Conservation (phyloP, 202 grass and related monocot species). For the Bolboschoenoplectus hybrid region DNA sequence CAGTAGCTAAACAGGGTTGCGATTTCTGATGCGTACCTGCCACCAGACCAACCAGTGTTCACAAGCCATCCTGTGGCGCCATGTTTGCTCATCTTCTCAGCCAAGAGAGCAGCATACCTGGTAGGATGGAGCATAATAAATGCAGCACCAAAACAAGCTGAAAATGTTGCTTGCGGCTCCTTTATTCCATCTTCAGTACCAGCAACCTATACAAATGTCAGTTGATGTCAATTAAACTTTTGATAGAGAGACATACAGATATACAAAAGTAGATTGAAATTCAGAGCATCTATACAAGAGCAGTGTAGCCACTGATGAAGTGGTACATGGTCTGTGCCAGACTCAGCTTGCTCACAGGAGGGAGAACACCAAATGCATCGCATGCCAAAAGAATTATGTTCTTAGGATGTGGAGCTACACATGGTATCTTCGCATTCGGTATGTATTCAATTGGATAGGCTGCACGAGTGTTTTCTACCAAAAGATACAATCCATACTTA, state of each 20-base stretch:
- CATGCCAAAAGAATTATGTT: constrained; percentile 95
- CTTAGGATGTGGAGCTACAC: constrained; percentile 84
- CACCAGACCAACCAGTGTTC: constrained; percentile 95
- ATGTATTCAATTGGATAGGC: constrained; percentile 95
- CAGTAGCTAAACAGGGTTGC: neutral
- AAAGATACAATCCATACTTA: neutral
- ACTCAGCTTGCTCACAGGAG: constrained; percentile 88
- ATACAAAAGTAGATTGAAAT: neutral
- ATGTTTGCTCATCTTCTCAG: constrained; percentile 91
- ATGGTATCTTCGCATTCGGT: constrained; percentile 86
- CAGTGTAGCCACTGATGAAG: constrained; percentile 98
- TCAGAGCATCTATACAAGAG: constrained; percentile 47
- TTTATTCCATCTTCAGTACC: constrained; percentile 95
- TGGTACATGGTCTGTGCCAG: constrained; percentile 97
- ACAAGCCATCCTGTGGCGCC: constrained; percentile 96
- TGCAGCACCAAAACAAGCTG: constrained; percentile 91
- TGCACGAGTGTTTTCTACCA: constrained; percentile 81
- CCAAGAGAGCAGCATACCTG: constrained; percentile 88
- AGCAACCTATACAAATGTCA: constrained; percentile 77
- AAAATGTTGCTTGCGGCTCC: constrained; percentile 95
- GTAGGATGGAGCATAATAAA: constrained; percentile 98
- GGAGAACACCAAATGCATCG: constrained; percentile 91
- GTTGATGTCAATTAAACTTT: constrained; percentile 56
- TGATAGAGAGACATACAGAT: neutral
- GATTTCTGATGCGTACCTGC: constrained; percentile 48